phyloP scores from a whole-genome alignment of 768 basidiomycete species.

The Mycena rosella region DNA sequence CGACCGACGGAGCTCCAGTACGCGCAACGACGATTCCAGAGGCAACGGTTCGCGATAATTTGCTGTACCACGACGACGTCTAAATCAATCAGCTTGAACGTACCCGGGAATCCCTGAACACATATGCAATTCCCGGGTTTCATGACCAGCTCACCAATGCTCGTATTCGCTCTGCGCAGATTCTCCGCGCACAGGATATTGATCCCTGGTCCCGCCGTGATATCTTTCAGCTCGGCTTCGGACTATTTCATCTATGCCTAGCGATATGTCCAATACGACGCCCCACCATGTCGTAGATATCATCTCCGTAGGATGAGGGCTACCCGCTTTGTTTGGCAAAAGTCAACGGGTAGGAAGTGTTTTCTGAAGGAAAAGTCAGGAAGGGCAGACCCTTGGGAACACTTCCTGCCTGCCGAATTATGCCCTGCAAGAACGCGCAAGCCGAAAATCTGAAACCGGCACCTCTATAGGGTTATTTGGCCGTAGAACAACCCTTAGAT shows the following conservation, averaged over 20 bases:
- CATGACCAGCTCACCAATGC: slow-evolving; percentile 37
- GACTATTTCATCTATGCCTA: slow-evolving; percentile 49
- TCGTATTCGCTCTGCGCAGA: slow-evolving; percentile 28
- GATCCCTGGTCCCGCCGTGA: slow-evolving; percentile 34
- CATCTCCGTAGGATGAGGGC: too few species aligned
- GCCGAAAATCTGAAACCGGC: too few species aligned
- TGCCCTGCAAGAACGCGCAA: too few species aligned
- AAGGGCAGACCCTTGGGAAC: too few species aligned
- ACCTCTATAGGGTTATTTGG: neutral
- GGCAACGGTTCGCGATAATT: slow-evolving; percentile 25
- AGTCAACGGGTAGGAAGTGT: too few species aligned
- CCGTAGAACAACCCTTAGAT: too few species aligned
- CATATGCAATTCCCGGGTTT: slow-evolving; percentile 31
- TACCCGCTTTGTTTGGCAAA: too few species aligned
- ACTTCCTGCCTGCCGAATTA: too few species aligned
- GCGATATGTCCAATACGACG: too few species aligned
- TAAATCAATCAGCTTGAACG: slow-evolving; percentile 33
- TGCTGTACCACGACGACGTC: slow-evolving; percentile 31
- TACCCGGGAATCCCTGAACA: slow-evolving; percentile 13
- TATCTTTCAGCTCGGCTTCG: slow-evolving; percentile 41
- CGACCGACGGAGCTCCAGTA: slow-evolving; percentile 6
- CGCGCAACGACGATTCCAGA: slow-evolving; percentile 33
- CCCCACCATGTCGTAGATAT: too few species aligned
- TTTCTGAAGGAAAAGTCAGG: too few species aligned
- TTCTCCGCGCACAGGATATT: slow-evolving; percentile 15